These are phyloP conservation scores for Moricandia moricandioides DNA, from an alignment of 345 rosid genomes.

Conservation along the genomic window DNA sequence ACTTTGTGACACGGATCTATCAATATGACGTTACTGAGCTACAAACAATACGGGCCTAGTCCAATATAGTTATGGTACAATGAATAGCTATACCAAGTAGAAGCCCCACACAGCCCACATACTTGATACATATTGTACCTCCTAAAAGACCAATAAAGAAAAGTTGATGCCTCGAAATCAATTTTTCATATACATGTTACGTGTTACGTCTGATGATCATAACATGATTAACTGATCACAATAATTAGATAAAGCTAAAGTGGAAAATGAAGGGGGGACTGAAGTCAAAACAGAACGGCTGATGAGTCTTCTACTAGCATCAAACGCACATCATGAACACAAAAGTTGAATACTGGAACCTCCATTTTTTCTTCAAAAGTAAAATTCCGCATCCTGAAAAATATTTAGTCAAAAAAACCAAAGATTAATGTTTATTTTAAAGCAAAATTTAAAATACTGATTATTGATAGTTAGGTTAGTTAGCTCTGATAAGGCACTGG, in stretches of 20 bases:
- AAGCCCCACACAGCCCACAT: background rate
- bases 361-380: constrained; percentile 4
- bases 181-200: background rate
- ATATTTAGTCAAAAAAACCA: background rate
- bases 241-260: constrained; percentile 3
- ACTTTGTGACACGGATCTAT: background rate
- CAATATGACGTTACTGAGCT: background rate
- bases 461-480: background rate
- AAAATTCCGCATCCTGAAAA: background rate
- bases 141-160: background rate
- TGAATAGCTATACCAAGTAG: background rate
- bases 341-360: background rate
- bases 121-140: background rate
- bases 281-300: background rate
- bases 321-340: background rate
- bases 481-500: constrained; percentile 5
- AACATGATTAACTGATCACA: background rate
- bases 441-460: background rate
- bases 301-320: background rate
- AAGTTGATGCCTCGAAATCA: background rate
- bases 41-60: background rate
- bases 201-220: background rate
- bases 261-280: background rate
- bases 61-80: background rate
- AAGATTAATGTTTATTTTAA: background rate